Evolutionary conservation across 208 protist genomes (phyloP).

Genomic region (Blechomonas ayalai): DNA sequence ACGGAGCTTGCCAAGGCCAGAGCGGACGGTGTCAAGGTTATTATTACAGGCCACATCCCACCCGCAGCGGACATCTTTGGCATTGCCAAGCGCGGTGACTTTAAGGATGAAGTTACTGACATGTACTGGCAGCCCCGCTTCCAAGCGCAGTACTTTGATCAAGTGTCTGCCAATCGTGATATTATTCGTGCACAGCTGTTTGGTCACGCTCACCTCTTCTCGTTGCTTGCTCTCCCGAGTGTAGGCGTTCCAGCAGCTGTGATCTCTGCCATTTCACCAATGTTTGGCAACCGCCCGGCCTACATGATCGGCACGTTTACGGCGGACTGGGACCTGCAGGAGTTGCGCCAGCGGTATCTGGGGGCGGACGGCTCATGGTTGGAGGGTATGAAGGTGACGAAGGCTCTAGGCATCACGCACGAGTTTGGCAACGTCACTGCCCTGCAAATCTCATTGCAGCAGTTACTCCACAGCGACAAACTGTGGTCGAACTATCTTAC

Average conservation of each 20-base stretch:
- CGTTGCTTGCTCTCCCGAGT: conserved; percentile 16
- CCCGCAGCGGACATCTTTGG: conserved; percentile 39
- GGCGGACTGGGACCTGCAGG: conserved; percentile 20
- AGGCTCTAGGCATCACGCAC: conserved; percentile 14
- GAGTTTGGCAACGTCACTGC: conserved; percentile 15
- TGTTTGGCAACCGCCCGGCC: conserved; percentile 57
- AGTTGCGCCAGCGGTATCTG: conserved; percentile 40
- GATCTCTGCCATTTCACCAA: conserved; percentile 53
- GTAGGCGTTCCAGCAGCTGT: conserved; percentile 26
- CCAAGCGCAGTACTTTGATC: conserved; percentile 25
- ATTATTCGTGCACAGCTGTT: conserved; percentile 52
- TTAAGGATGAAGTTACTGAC: conserved; percentile 16
- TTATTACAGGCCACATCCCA: conserved; percentile 78
- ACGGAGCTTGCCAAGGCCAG: conserved; percentile 24
- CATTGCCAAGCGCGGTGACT: conserved; percentile 22
- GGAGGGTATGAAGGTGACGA: conserved; percentile 18
- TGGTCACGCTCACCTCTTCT: conserved; percentile 71
- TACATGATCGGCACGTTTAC: conserved; percentile 54
- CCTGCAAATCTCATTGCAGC: conserved; percentile 8
- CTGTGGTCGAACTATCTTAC: conserved; percentile 39
- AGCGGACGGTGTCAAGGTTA: conserved; percentile 30
- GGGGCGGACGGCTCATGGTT: conserved; percentile 18
- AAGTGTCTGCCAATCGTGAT: conserved; percentile 41
- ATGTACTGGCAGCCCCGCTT: conserved; percentile 70
- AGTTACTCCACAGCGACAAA: conserved; percentile 15